Percentiles rank a stretch among this genome's conserved stretches.
Evolutionary conservation across 2,329 filamentous ascomycete genomes (phyloP).

Genomic region (Gliomastix tumulicola): DNA sequence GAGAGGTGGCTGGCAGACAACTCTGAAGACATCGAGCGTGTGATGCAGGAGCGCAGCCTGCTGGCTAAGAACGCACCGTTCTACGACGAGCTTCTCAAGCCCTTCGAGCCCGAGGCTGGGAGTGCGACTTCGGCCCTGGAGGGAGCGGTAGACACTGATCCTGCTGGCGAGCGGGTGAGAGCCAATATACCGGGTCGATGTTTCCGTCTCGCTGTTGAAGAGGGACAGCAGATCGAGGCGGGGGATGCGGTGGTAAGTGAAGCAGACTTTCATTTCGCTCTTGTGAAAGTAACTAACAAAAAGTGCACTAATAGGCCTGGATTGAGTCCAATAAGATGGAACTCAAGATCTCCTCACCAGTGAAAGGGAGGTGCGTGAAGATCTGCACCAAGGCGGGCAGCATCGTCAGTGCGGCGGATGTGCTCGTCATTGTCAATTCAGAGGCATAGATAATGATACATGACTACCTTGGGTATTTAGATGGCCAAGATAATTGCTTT

Average conservation of each 20-base stretch:
- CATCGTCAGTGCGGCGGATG: neutral
- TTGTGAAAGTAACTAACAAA: slow-evolving; percentile 8
- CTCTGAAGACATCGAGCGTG: slow-evolving; percentile 14
- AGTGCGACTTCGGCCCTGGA: neutral
- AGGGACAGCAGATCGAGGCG: slow-evolving; percentile 7
- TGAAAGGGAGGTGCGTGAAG: slow-evolving; percentile 13
- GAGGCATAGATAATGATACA: too few species aligned
- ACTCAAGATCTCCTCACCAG: slow-evolving; percentile 21
- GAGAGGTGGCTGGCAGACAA: slow-evolving; percentile 21
- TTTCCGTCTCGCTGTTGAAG: slow-evolving; percentile 20
- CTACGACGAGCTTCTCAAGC: slow-evolving; percentile 16
- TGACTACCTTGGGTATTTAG: too few species aligned
- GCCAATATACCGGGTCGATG: slow-evolving; percentile 24
- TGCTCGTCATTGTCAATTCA: neutral
- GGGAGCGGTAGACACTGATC: neutral
- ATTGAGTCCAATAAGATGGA: slow-evolving; percentile 31
- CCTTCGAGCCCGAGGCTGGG: slow-evolving; percentile 15
- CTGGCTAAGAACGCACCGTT: slow-evolving; percentile 14
- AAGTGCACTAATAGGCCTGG: slow-evolving; percentile 7
- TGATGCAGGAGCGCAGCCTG: too few species aligned
- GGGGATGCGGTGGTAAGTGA: slow-evolving; percentile 9
- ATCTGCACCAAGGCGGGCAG: too few species aligned
- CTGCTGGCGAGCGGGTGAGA: slow-evolving; percentile 14
- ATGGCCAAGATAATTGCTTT: too few species aligned
- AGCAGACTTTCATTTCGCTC: slow-evolving; percentile 1